Evolutionary conservation across 73 alveolate genomes (phyloP).

Genomic region (Paraurostyla sp.): DNA sequence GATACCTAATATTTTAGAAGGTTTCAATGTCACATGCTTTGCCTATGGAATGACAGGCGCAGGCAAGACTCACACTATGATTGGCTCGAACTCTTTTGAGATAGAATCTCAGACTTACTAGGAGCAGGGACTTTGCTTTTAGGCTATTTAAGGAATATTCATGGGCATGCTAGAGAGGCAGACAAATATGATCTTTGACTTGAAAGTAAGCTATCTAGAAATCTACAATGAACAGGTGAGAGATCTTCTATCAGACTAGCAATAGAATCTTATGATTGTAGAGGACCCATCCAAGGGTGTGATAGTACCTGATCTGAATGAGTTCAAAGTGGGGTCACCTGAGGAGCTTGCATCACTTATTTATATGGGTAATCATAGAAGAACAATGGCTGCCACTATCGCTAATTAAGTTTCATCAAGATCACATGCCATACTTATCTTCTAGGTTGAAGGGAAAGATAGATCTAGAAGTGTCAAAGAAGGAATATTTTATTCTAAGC

Average conservation of each 20-base stretch:
- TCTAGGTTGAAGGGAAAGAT: slow-evolving; percentile 62
- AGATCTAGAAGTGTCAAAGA: slow-evolving; percentile 23
- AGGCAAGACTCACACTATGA: slow-evolving; percentile 94
- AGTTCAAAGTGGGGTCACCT: slow-evolving; percentile 77
- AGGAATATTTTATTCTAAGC: slow-evolving; percentile 62
- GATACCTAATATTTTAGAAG: slow-evolving; percentile 81
- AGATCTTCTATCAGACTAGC: slow-evolving; percentile 80
- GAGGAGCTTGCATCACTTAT: slow-evolving; percentile 83
- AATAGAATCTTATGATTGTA: slow-evolving; percentile 76
- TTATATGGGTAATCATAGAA: slow-evolving; percentile 84
- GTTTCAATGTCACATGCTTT: slow-evolving; percentile 91
- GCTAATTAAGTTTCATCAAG: slow-evolving; percentile 90
- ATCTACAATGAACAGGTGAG: slow-evolving; percentile 91
- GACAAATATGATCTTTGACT: slow-evolving; percentile 17
- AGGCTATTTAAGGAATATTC: slow-evolving; percentile 37
- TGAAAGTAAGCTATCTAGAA: slow-evolving; percentile 87
- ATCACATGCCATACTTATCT: slow-evolving; percentile 92
- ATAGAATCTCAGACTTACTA: not conserved
- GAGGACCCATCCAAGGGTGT: slow-evolving; percentile 88
- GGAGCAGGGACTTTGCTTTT: slow-evolving; percentile 20
- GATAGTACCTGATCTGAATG: slow-evolving; percentile 85
- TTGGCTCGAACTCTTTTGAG: slow-evolving; percentile 69
- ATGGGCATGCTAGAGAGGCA: slow-evolving; percentile 36
- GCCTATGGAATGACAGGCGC: slow-evolving; percentile 96
- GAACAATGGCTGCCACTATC: slow-evolving; percentile 91